A percentile compares a stretch with the other conserved stretches of the same genome.
These are phyloP conservation scores for Hyaloscypha hepaticicola DNA, from an alignment of 495 filamentous ascomycete species.

Conservation along the genomic window DNA sequence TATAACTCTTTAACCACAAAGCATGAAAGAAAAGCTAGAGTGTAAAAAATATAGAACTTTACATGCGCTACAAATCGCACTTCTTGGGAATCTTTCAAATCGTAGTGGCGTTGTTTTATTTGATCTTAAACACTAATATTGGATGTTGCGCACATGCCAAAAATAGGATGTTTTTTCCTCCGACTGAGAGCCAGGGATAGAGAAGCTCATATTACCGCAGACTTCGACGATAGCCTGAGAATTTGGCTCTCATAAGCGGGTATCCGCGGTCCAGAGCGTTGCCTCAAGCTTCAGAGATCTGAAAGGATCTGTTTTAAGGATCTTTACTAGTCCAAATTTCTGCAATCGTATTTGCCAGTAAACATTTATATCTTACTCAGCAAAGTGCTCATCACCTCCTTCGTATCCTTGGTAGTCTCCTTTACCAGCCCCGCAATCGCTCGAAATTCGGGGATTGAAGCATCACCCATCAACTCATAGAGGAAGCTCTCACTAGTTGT, in stretches of 20 bases:
- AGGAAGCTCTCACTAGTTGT: slow-evolving; percentile 89
- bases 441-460: slow-evolving; percentile 72
- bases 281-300: background rate
- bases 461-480: slow-evolving; percentile 93
- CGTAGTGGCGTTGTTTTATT: too few species aligned
- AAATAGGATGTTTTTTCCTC: too few species aligned
- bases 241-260: too few species aligned
- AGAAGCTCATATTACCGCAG: slow-evolving; percentile 5
- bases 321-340: background rate
- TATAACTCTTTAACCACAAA: too few species aligned
- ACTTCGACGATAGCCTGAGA: background rate
- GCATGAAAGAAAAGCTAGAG: too few species aligned
- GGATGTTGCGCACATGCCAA: too few species aligned
- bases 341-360: background rate
- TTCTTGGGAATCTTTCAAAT: too few species aligned
- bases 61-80: too few species aligned
- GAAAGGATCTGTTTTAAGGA: background rate
- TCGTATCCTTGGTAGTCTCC: slow-evolving; percentile 67
- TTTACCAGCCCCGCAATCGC: slow-evolving; percentile 73
- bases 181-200: slow-evolving; percentile 5
- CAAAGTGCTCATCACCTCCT: slow-evolving; percentile 60
- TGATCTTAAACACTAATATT: too few species aligned
- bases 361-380: slow-evolving; percentile 59
- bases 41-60: too few species aligned
- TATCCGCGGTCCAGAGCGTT: background rate